phyloP scores from a whole-genome alignment of 2,329 filamentous ascomycete species.

The Monosporascus sp. region DNA sequence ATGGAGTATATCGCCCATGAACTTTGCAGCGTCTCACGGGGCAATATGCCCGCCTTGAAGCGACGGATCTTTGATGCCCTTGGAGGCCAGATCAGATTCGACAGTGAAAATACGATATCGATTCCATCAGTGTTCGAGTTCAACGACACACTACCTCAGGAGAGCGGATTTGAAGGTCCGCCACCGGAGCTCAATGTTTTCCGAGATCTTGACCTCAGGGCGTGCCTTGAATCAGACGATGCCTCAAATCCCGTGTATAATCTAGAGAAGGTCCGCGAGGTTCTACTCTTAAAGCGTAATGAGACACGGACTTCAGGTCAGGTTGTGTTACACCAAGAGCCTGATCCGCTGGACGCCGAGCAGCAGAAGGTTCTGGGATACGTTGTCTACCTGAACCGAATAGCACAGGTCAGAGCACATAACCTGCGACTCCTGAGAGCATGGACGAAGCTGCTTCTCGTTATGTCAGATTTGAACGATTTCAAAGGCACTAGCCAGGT shows the following conservation, averaged over 20 bases:
- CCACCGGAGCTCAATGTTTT: conserved; percentile 57
- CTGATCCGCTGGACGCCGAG: conserved; percentile 50
- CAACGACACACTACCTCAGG: conserved; percentile 74
- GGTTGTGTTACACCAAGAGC: conserved; percentile 45
- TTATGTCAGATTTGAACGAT: conserved; percentile 78
- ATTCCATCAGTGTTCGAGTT: conserved; percentile 84
- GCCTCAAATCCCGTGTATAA: conserved; percentile 60
- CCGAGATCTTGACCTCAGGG: conserved; percentile 60
- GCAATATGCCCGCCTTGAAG: conserved; percentile 65
- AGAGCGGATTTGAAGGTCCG: conserved; percentile 44
- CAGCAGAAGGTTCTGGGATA: conserved; percentile 57
- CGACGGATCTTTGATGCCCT: conserved; percentile 66
- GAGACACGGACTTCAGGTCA: conserved; percentile 50
- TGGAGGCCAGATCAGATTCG: conserved; percentile 68
- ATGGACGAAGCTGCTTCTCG: conserved; percentile 80
- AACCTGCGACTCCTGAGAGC: conserved; percentile 67
- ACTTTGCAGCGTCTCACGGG: conserved; percentile 70
- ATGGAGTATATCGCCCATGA: conserved; percentile 85
- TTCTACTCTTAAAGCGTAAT: conserved; percentile 65
- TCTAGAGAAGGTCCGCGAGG: conserved; percentile 64
- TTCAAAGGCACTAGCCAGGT: conserved; percentile 68
- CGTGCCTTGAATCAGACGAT: conserved; percentile 57
- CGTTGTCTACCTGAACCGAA: conserved; percentile 59
- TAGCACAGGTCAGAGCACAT: conserved; percentile 50
- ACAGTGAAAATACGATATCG: conserved; percentile 59